Conservation (phyloP, 1,284 basidiomycete genomes). For the Trichosporon sp. region DNA sequence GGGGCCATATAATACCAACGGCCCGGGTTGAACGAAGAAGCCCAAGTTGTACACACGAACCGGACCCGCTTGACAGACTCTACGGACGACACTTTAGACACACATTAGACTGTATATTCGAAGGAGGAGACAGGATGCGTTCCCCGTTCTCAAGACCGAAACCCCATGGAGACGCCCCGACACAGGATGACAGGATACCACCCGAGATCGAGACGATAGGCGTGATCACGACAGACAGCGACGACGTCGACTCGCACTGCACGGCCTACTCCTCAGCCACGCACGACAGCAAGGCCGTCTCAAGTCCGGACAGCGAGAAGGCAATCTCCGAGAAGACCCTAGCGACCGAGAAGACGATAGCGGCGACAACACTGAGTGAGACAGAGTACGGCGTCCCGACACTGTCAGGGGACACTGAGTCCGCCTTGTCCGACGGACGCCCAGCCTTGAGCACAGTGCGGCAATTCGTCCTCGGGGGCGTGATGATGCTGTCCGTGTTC, state of each 20-base stretch:
- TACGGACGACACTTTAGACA: too few relatives aligned
- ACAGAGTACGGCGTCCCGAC: not conserved
- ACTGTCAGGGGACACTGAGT: not conserved
- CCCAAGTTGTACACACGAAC: too few relatives aligned
- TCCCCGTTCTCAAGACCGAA: not conserved
- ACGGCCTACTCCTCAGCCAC: not conserved
- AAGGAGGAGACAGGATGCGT: not conserved
- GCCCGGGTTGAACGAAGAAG: too few relatives aligned
- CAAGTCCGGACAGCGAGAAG: too few relatives aligned
- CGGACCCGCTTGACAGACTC: too few relatives aligned
- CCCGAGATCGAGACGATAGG: not conserved
- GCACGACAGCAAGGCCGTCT: not conserved
- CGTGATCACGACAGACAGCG: not conserved
- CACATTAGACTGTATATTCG: too few relatives aligned
- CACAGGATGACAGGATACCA: not conserved
- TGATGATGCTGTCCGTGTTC: conserved; percentile 39
- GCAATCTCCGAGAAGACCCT: too few relatives aligned
- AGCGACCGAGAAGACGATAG: not conserved
- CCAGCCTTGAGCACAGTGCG: conserved; percentile 20
- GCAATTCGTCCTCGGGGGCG: conserved; percentile 31
- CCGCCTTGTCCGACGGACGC: not conserved
- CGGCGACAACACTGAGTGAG: not conserved
- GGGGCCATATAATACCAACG: too few relatives aligned
- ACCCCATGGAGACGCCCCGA: not conserved
- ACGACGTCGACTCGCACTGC: not conserved